These are phyloP conservation scores for Pyrenophora tritici-repentis DNA, from an alignment of 2,329 filamentous ascomycete genomes.

Conservation along the genomic window DNA sequence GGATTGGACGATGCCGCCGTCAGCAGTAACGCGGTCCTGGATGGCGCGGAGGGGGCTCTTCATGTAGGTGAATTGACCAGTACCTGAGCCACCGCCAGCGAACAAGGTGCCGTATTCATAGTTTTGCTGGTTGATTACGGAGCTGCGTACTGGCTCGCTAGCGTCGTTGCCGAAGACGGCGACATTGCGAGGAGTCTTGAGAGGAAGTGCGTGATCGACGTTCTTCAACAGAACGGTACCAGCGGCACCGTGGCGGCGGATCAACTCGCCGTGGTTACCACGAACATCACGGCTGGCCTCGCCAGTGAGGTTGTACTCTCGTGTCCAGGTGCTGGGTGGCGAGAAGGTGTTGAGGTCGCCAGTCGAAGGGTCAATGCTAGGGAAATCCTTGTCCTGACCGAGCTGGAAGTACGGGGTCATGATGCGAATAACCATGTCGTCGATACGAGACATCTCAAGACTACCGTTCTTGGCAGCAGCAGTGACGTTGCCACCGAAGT, in stretches of 20 bases:
- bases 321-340: slow-evolving; percentile 43
- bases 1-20: slow-evolving; percentile 51
- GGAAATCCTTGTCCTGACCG: slow-evolving; percentile 50
- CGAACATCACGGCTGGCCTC: slow-evolving; percentile 43
- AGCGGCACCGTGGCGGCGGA: slow-evolving; percentile 50
- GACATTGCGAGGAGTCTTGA: slow-evolving; percentile 57
- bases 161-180: slow-evolving; percentile 58
- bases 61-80: slow-evolving; percentile 49
- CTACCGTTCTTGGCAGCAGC: slow-evolving; percentile 49
- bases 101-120: slow-evolving; percentile 51
- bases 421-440: slow-evolving; percentile 55
- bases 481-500: slow-evolving; percentile 53
- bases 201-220: slow-evolving; percentile 53
- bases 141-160: slow-evolving; percentile 53
- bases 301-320: slow-evolving; percentile 44
- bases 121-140: slow-evolving; percentile 43
- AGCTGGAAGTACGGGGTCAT: slow-evolving; percentile 54
- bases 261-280: slow-evolving; percentile 49
- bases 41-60: slow-evolving; percentile 51
- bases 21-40: slow-evolving; percentile 34
- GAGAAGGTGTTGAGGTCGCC: slow-evolving; percentile 47
- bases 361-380: slow-evolving; percentile 42
- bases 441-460: slow-evolving; percentile 47
- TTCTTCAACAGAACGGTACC: slow-evolving; percentile 57
- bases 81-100: slow-evolving; percentile 51